Conservation (phyloP, 331 rosid species). For the Spiraea crenata region DNA sequence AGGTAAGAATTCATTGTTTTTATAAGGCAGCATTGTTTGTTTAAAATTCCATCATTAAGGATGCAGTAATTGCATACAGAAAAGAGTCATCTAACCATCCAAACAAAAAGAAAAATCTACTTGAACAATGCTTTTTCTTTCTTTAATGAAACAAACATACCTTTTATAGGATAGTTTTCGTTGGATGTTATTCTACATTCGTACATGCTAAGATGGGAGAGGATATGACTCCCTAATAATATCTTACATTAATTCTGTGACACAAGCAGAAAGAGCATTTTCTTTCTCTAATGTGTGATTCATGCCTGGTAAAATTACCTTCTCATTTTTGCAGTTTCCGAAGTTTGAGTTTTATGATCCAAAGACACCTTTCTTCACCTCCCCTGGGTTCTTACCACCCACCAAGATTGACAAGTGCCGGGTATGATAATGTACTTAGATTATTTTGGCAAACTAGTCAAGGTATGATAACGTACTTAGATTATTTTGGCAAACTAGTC, state of each 20-base stretch:
- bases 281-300: slow-evolving; percentile 10
- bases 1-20: slow-evolving; percentile 44
- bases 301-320: neutral
- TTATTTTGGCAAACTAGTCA: slow-evolving; percentile 1
- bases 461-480: slow-evolving; percentile 17
- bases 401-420: slow-evolving; percentile 73
- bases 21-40: neutral
- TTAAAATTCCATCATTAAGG: neutral
- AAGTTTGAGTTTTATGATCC: slow-evolving; percentile 85
- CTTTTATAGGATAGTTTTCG: neutral
- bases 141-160: neutral
- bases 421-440: slow-evolving; percentile 40
- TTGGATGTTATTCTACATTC: neutral
- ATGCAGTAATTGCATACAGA: neutral
- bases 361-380: slow-evolving; percentile 72
- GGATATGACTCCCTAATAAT: neutral
- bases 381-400: slow-evolving; percentile 91
- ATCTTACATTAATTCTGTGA: neutral
- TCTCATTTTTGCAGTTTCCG: slow-evolving; percentile 51
- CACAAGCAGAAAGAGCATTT: neutral
- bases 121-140: neutral
- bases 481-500: slow-evolving; percentile 1
- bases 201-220: neutral
- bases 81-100: neutral
- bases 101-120: neutral